Conservation (phyloP, 2,329 filamentous ascomycete species). For the Ophiostoma fasciatum region DNA sequence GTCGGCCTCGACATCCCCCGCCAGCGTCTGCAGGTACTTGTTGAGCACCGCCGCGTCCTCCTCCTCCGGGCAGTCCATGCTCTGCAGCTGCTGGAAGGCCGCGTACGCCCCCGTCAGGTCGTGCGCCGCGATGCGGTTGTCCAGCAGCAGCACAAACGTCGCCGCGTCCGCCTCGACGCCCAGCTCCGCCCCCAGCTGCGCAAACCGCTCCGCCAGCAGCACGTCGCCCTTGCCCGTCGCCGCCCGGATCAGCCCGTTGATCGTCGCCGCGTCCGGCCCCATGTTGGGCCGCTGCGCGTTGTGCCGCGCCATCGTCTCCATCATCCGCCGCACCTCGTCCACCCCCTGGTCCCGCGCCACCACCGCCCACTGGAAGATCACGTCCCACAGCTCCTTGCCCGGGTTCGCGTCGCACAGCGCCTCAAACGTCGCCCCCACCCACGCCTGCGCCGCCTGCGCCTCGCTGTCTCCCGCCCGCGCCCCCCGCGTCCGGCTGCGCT, state of each 20-base stretch:
- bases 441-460: constrained; percentile 25
- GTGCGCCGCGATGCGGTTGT: constrained; percentile 56
- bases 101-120: constrained; percentile 57
- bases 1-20: too few relatives aligned
- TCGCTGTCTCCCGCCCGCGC: background rate
- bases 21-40: constrained; percentile 55
- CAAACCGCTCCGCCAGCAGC: constrained; percentile 58
- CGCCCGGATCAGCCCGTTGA: constrained; percentile 62
- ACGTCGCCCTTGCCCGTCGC: constrained; percentile 57
- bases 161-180: constrained; percentile 51
- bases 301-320: constrained; percentile 46
- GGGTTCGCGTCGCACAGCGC: constrained; percentile 28
- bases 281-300: constrained; percentile 27
- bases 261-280: constrained; percentile 50
- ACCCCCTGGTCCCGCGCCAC: constrained; percentile 52
- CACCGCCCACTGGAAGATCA: constrained; percentile 61
- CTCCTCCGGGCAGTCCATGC: constrained; percentile 35
- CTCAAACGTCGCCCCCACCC: constrained; percentile 46
- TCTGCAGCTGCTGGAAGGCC: constrained; percentile 49
- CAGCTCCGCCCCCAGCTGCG: constrained; percentile 49
- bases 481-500: constrained; percentile 19
- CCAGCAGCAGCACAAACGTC: constrained; percentile 61
- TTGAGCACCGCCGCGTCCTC: constrained; percentile 52
- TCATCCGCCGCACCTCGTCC: constrained; percentile 59
- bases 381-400: constrained; percentile 50